Conservation (phyloP, 495 filamentous ascomycete genomes). For the Usnea hakonensis region DNA sequence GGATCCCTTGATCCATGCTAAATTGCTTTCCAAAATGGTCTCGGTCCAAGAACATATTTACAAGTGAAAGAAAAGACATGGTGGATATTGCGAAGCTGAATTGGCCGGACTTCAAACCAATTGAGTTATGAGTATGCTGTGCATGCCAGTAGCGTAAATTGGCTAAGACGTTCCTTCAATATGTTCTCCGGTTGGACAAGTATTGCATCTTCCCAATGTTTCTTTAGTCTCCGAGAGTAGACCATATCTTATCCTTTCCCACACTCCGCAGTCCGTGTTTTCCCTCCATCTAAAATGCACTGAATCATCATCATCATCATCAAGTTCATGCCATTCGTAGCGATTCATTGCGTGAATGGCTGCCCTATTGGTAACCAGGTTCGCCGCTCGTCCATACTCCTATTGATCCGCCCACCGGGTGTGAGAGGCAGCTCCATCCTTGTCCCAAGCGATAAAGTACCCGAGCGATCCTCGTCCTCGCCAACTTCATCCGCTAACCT, state of each 20-base stretch:
- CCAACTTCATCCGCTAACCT: conserved; percentile 54
- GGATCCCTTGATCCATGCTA: too few relatives aligned
- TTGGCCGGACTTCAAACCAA: background rate
- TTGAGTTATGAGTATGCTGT: background rate
- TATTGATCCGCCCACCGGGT: conserved; percentile 58
- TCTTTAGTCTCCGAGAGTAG: background rate
- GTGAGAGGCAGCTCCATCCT: conserved; percentile 61
- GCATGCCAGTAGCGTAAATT: background rate
- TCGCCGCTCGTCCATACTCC: conserved; percentile 59
- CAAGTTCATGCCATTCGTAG: background rate
- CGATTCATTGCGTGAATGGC: conserved; percentile 27
- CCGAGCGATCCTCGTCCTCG: conserved; percentile 45
- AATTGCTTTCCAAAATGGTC: background rate
- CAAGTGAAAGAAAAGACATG: too few relatives aligned
- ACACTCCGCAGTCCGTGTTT: background rate
- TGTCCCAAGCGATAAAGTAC: conserved; percentile 20
- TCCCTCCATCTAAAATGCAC: background rate
- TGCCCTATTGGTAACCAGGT: conserved; percentile 47
- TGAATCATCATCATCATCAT: background rate
- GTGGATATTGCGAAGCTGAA: background rate
- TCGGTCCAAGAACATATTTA: background rate
- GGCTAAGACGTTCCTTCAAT: background rate
- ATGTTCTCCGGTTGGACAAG: background rate
- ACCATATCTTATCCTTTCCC: background rate
- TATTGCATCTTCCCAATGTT: background rate